Conservation (phyloP, 2,329 filamentous ascomycete genomes). For the Alternaria longipes region DNA sequence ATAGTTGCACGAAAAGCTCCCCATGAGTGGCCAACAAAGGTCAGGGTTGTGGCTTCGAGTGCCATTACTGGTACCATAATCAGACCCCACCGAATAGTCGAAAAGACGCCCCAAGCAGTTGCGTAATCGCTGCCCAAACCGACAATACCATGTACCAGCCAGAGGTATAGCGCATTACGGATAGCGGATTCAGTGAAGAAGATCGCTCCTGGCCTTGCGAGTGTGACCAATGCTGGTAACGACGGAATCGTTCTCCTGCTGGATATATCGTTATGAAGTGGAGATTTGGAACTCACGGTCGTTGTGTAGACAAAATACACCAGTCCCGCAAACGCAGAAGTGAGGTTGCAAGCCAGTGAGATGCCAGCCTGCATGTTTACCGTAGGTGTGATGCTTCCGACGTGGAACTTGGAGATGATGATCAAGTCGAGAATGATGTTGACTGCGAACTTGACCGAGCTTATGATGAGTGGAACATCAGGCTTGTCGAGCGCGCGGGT, state of each 20-base stretch:
- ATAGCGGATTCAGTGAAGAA: slow-evolving; percentile 72
- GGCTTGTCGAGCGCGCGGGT: slow-evolving; percentile 74
- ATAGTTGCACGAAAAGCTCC: slow-evolving; percentile 58
- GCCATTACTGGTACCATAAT: slow-evolving; percentile 77
- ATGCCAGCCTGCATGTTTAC: slow-evolving; percentile 72
- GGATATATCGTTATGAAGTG: slow-evolving; percentile 10
- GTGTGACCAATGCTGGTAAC: slow-evolving; percentile 57
- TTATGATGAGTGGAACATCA: slow-evolving; percentile 74
- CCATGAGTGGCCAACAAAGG: slow-evolving; percentile 75
- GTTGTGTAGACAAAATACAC: slow-evolving; percentile 64
- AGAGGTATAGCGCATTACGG: slow-evolving; percentile 75
- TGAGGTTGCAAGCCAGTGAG: slow-evolving; percentile 64
- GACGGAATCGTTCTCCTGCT: slow-evolving; percentile 28
- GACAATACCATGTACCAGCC: slow-evolving; percentile 73
- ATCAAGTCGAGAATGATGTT: slow-evolving; percentile 75
- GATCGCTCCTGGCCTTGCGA: slow-evolving; percentile 66
- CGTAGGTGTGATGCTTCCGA: slow-evolving; percentile 63
- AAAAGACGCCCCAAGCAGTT: slow-evolving; percentile 78
- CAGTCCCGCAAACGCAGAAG: slow-evolving; percentile 58
- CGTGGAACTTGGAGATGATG: slow-evolving; percentile 71
- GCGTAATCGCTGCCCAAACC: slow-evolving; percentile 70
- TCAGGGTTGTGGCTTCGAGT: slow-evolving; percentile 70
- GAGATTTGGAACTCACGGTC: slow-evolving; percentile 45
- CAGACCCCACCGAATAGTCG: slow-evolving; percentile 76
- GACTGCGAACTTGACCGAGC: slow-evolving; percentile 67